Base-by-base conservation (phyloP, 2,329 filamentous ascomycete genomes). In the Ophiosphaerella herpotricha region DNA sequence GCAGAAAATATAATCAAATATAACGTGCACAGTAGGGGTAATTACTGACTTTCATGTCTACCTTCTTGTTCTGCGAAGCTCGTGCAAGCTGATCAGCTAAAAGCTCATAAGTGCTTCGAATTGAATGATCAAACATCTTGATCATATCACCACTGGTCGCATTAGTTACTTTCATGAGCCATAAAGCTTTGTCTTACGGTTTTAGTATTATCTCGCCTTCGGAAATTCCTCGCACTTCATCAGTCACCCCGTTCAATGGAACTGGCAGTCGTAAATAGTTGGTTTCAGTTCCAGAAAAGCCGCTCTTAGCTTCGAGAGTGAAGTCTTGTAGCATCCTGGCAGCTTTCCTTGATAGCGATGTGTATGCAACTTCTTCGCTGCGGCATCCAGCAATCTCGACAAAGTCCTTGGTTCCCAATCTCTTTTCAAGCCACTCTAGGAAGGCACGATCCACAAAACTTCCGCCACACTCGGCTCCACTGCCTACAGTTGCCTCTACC, bases 371-470 rank as follows among this genome's bases (percentile, higher is more conserved):
- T 0, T 62, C 33, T 2, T 60, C 50, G 1, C 53, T 58, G 0
- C 48, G 11, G 7, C 40, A 46, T 0, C 60, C 64, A 1, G 55
- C 55, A 13, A 71, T 57, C 24, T 50, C 41, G 0, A 57, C 1
- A 41, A 68, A 71, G 36, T 66, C 57, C 0, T 9, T 7, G 0
- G 38, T 51, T 0, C 68, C 68, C 0, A 70, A 6, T 5, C 57
- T 55, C 5, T 42, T 45, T 14, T 70, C 63, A 1, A 71, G 38
- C 57, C 57, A 67, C 2, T 39, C 7, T 0, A 67, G 14, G 24
- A 70, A 69, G 0, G 5, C 55, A 1, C 58, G 52, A 2, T 71
- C 64, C 0, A 71, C 58, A 18, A 67, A 68, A 8, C 48, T 67
- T 0, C 64, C 62, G 2, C 67, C 68, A 23, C 67, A 70, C 12